Percentiles rank a stretch among this genome's conserved stretches.
phyloP scores from a whole-genome alignment of 2,329 filamentous ascomycete species.

The Aspergillus sp. region DNA sequence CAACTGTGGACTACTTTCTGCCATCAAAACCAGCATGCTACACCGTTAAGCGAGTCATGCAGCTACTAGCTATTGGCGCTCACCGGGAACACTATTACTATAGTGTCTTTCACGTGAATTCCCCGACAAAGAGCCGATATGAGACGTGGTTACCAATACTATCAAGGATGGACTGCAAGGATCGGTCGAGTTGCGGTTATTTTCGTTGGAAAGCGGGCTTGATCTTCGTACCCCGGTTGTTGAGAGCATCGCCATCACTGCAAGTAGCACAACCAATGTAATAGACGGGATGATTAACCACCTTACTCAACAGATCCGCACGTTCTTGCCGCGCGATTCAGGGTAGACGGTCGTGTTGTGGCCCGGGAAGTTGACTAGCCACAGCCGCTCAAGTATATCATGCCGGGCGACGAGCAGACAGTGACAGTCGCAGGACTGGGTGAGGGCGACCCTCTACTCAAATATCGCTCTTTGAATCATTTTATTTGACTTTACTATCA shows the following conservation, averaged over 20 bases:
- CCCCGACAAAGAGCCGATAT: constrained; percentile 49
- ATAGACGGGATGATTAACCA: constrained; percentile 50
- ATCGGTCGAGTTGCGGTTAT: constrained; percentile 42
- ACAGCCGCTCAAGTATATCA: constrained; percentile 56
- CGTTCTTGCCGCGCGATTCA: constrained; percentile 50
- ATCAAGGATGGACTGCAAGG: constrained; percentile 26
- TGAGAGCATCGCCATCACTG: constrained; percentile 42
- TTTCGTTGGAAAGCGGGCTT: constrained; percentile 50
- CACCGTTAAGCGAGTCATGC: constrained; percentile 53
- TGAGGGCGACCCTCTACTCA: constrained; percentile 11
- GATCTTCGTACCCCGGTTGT: constrained; percentile 50
- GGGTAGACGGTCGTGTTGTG: constrained; percentile 47
- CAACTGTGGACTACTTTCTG: constrained; percentile 58
- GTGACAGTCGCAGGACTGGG: constrained; percentile 23
- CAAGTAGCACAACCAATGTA: constrained; percentile 54
- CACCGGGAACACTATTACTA: constrained; percentile 55
- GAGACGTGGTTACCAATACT: constrained; percentile 54
- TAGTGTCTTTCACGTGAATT: constrained; percentile 55
- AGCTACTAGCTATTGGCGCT: constrained; percentile 53
- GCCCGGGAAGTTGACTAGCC: constrained; percentile 58
- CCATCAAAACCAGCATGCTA: constrained; percentile 60
- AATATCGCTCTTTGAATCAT: constrained; percentile 4
- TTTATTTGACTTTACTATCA: too few relatives aligned
- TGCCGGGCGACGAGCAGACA: constrained; percentile 53
- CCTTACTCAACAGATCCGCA: constrained; percentile 46